Percentiles rank a stretch among this genome's conserved stretches.
These are phyloP conservation scores for Crithidia brevicula DNA, from an alignment of 208 protist species.

Conservation along the genomic window DNA sequence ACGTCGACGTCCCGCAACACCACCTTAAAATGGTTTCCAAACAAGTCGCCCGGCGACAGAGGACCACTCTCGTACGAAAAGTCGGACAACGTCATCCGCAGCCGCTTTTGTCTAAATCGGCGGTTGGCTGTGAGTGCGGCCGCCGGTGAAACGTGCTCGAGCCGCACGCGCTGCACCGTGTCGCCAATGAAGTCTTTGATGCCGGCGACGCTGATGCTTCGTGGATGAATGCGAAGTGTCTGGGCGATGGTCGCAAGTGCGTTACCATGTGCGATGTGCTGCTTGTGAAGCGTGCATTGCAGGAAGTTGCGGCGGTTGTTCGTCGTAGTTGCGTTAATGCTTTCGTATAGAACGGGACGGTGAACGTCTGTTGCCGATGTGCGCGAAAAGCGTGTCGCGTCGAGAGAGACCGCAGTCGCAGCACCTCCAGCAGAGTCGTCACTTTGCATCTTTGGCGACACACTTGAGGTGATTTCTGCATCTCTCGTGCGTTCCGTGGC, in stretches of 20 bases:
- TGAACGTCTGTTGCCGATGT: too few relatives aligned
- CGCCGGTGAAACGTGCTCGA: constrained; percentile 71
- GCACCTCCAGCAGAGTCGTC: not conserved
- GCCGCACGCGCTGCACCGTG: constrained; percentile 79
- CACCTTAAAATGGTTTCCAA: constrained; percentile 86
- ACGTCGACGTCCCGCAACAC: constrained; percentile 79
- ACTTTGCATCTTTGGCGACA: too few relatives aligned
- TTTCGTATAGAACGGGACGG: too few relatives aligned
- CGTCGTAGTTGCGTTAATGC: too few relatives aligned
- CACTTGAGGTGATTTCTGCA: too few relatives aligned
- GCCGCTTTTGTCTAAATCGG: constrained; percentile 40
- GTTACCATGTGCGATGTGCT: constrained; percentile 76
- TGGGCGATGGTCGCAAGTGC: constrained; percentile 68
- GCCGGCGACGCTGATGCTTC: constrained; percentile 73
- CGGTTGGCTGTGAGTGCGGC: constrained; percentile 66
- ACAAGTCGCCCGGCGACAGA: constrained; percentile 70
- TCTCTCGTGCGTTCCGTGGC: too few relatives aligned
- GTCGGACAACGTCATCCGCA: constrained; percentile 69
- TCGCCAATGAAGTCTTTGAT: constrained; percentile 92
- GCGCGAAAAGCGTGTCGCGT: too few relatives aligned
- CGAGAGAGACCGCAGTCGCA: not conserved
- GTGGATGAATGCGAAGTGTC: constrained; percentile 79
- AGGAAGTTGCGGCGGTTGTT: constrained; percentile 40
- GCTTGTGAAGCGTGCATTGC: constrained; percentile 84
- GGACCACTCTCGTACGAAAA: constrained; percentile 80